Evolutionary conservation across 192 early-diverging fungal species (phyloP).

Genomic region (Chytriomyces confervae): DNA sequence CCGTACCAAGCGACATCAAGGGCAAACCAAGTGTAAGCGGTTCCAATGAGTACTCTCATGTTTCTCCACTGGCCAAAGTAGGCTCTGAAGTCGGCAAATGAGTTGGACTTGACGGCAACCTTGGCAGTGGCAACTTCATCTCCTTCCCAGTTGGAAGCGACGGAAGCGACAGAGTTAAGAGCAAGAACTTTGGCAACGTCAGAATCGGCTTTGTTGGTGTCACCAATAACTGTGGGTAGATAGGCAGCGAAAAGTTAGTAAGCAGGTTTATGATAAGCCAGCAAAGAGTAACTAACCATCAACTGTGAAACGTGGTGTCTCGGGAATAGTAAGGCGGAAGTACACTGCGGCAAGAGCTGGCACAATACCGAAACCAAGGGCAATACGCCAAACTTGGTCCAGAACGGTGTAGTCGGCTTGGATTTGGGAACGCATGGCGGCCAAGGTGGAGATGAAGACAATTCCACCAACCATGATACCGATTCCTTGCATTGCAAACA

Average conservation of each 20-base stretch:
- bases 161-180: conserved; percentile 28
- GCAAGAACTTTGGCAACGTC: conserved; percentile 42
- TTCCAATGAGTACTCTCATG: conserved; percentile 71
- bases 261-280: too few species aligned
- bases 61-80: conserved; percentile 85
- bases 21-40: conserved; percentile 54
- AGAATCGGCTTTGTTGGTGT: conserved; percentile 60
- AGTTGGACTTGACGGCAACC: conserved; percentile 22
- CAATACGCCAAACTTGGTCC: conserved; percentile 92
- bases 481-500: conserved; percentile 94
- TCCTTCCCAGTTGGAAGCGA: conserved; percentile 32
- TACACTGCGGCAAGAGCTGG: conserved; percentile 86
- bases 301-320: conserved; percentile 87
- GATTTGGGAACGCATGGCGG: conserved; percentile 74
- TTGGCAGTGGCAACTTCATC: conserved; percentile 14
- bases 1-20: conserved; percentile 62
- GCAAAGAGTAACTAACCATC: conserved; percentile 36
- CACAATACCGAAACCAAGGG: conserved; percentile 83
- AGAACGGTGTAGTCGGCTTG: conserved; percentile 61
- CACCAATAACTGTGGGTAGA: conserved; percentile 58
- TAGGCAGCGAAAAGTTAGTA: not conserved
- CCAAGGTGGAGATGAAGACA: conserved; percentile 74
- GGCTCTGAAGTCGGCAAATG: conserved; percentile 32
- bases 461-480: conserved; percentile 83
- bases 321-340: conserved; percentile 86